Evolutionary conservation across 306 rosid species (phyloP).

Genomic region (Acacia melanoxylon): DNA sequence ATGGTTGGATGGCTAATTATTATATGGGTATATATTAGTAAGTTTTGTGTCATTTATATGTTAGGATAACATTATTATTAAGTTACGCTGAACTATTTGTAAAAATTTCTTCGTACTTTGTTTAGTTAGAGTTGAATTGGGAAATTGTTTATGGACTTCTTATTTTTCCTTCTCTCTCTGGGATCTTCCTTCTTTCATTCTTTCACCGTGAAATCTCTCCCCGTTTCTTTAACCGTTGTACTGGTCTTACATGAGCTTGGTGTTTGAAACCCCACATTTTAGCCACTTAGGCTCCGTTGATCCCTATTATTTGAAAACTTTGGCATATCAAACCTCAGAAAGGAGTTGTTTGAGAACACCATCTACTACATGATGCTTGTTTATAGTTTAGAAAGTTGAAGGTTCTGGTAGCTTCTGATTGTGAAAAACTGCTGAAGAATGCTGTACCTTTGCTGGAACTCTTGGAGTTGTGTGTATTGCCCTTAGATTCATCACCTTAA

Average conservation of each 20-base stretch:
- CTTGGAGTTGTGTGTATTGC: background rate
- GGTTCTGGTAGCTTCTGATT: background rate
- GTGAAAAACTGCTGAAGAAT: background rate
- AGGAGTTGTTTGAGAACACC: background rate
- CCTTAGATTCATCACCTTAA: background rate
- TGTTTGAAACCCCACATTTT: background rate
- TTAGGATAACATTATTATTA: background rate
- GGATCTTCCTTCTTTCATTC: background rate
- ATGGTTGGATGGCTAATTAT: background rate
- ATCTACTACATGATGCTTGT: background rate
- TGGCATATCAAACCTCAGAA: background rate
- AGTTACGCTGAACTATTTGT: background rate
- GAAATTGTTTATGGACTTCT: background rate
- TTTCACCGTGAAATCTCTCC: background rate
- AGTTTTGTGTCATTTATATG: background rate
- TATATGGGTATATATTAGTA: background rate
- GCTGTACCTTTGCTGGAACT: background rate
- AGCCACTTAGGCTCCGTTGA: background rate
- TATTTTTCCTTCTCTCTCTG: background rate
- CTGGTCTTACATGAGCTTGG: background rate
- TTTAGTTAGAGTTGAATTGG: background rate
- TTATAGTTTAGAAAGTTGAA: background rate
- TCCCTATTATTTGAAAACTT: background rate
- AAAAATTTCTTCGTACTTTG: background rate
- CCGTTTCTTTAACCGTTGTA: background rate